These are phyloP conservation scores for Apodospora peruviana DNA, from an alignment of 495 filamentous ascomycete species.

Conservation along the genomic window DNA sequence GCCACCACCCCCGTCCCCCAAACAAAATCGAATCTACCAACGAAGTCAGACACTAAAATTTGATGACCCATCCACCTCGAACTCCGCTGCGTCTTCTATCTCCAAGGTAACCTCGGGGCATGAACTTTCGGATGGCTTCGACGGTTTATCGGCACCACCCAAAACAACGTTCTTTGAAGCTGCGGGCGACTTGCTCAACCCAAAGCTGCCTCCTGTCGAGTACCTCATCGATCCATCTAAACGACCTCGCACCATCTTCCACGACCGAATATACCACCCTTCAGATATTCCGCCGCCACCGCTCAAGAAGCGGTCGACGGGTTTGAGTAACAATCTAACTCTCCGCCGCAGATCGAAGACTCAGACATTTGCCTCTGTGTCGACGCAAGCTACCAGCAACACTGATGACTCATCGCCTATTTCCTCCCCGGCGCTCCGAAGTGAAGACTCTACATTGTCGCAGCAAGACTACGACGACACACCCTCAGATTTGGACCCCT, in stretches of 20 bases:
- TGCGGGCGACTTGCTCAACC: conserved; percentile 85
- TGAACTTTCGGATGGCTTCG: conserved; percentile 35
- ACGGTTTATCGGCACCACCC: conserved; percentile 62
- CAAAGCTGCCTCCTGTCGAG: conserved; percentile 71
- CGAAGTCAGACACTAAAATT: conserved; percentile 65
- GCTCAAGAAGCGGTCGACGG: conserved; percentile 50
- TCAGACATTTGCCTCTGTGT: conserved; percentile 4
- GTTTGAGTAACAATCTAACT: conserved; percentile 25
- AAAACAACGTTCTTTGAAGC: conserved; percentile 92
- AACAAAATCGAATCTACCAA: conserved; percentile 67
- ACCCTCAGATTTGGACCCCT: conserved; percentile 25
- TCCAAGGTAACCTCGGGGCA: conserved; percentile 38
- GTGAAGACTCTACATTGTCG: conserved; percentile 20
- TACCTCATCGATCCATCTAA: conserved; percentile 78
- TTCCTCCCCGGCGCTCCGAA: conserved; percentile 8
- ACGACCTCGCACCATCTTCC: conserved; percentile 90
- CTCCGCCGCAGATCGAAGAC: conserved; percentile 24
- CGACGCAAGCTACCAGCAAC: conserved; percentile 4
- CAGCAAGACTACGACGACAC: conserved; percentile 32
- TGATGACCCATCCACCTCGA: conserved; percentile 29
- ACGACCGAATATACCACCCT: conserved; percentile 91
- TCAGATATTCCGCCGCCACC: conserved; percentile 85
- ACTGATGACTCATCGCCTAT: conserved; percentile 12
- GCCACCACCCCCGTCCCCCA: conserved; percentile 29
- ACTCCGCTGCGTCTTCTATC: conserved; percentile 30